These are phyloP conservation scores for Rhodamnia rubescens DNA, from an alignment of 345 rosid genomes.

Conservation along the genomic window DNA sequence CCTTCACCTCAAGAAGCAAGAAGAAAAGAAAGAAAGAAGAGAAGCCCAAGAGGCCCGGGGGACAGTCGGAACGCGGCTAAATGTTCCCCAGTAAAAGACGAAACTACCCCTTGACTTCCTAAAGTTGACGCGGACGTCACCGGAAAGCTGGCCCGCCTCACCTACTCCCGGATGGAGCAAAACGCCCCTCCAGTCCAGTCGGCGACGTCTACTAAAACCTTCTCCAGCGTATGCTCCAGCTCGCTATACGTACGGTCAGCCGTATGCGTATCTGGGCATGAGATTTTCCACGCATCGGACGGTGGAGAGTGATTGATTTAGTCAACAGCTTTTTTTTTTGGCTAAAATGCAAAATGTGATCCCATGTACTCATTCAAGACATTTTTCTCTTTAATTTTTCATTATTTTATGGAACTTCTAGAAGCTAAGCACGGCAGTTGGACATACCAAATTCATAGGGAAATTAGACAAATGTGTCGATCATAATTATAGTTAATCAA, in stretches of 20 bases:
- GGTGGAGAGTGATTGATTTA: background rate
- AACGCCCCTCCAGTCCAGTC: background rate
- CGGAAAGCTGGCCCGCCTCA: background rate
- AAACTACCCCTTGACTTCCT: background rate
- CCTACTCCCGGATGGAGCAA: conserved; percentile 21
- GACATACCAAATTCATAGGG: background rate
- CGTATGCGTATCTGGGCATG: background rate
- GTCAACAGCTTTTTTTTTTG: background rate
- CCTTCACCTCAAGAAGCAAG: background rate
- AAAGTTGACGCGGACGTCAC: background rate
- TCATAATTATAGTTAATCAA: background rate
- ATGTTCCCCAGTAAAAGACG: background rate
- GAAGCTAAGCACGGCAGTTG: background rate
- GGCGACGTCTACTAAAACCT: no score
- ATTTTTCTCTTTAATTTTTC: background rate
- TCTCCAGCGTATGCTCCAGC: background rate
- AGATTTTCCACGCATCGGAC: background rate
- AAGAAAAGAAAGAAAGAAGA: background rate
- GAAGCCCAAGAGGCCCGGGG: background rate
- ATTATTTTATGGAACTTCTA: background rate
- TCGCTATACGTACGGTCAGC: background rate
- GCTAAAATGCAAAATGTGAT: background rate
- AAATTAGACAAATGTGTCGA: background rate
- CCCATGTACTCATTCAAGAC: background rate
- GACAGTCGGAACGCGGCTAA: background rate